Conservation (phyloP, 345 rosid genomes). For the Populus pruinosa region DNA sequence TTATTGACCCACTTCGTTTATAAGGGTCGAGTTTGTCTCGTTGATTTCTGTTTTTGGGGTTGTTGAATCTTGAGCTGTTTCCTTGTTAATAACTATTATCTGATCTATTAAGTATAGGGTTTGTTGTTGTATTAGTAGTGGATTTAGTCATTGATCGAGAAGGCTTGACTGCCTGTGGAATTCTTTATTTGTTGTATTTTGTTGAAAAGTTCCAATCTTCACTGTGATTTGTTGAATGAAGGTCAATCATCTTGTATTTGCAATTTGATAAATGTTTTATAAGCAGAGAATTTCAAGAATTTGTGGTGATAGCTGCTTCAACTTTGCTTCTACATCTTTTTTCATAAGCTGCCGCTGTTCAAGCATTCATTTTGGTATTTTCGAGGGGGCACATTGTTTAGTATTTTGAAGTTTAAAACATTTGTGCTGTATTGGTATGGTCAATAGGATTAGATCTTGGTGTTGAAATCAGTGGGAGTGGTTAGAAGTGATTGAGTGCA, state of each 20-base stretch:
- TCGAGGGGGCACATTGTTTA: slow-evolving; percentile 17
- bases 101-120: background rate
- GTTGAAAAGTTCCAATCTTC: slow-evolving; percentile 7
- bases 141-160: background rate
- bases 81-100: background rate
- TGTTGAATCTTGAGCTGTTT: background rate
- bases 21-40: background rate
- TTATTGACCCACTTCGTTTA: background rate
- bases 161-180: background rate
- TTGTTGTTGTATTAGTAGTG: background rate
- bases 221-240: background rate
- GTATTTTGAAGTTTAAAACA: slow-evolving; percentile 26
- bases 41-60: background rate
- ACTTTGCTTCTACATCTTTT: background rate
- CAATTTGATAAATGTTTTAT: background rate
- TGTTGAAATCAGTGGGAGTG: slow-evolving; percentile 21
- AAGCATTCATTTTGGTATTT: slow-evolving; percentile 6
- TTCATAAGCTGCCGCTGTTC: background rate
- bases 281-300: background rate
- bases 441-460: slow-evolving; percentile 37
- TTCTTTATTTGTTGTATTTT: background rate
- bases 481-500: slow-evolving; percentile 17
- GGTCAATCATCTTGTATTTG: background rate
- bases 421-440: slow-evolving; percentile 8
- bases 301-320: background rate